Evolutionary conservation across 768 basidiomycete genomes (phyloP).

Genomic region (Pulveroboletus sp.): DNA sequence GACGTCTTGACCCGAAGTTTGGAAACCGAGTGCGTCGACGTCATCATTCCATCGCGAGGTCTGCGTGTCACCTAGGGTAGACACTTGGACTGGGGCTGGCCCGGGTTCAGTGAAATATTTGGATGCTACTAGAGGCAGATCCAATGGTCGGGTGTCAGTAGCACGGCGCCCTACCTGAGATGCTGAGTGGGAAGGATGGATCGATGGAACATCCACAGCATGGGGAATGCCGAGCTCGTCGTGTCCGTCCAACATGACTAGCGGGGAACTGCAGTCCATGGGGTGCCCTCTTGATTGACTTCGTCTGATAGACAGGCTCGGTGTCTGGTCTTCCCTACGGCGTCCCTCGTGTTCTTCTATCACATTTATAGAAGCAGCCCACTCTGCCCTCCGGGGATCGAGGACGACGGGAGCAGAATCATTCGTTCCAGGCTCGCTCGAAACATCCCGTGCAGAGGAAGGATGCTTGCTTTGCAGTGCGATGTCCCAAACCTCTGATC

Average conservation of each 20-base stretch:
- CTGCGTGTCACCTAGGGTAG: not conserved
- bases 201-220: conserved; percentile 21
- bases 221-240: not conserved
- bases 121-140: conserved; percentile 4
- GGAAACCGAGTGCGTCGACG: not conserved
- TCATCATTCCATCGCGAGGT: not conserved
- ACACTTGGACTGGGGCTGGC: not conserved
- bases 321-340: not conserved
- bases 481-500: conserved; percentile 55
- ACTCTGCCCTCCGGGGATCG: conserved; percentile 30
- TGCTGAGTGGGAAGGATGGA: conserved; percentile 52
- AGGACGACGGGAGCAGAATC: conserved; percentile 31
- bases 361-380: conserved; percentile 20
- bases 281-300: not conserved
- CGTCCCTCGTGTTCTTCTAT: not conserved
- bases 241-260: conserved; percentile 25
- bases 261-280: conserved; percentile 6
- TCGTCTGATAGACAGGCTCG: not conserved
- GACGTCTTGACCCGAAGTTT: not conserved
- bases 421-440: conserved; percentile 13
- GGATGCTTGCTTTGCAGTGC: conserved; percentile 36
- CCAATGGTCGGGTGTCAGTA: conserved; percentile 3
- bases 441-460: conserved; percentile 16
- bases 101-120: conserved; percentile 5
- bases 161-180: conserved; percentile 38